Evolutionary conservation across 176 grass and related monocot species (phyloP).

Genomic region (Poa annua): DNA sequence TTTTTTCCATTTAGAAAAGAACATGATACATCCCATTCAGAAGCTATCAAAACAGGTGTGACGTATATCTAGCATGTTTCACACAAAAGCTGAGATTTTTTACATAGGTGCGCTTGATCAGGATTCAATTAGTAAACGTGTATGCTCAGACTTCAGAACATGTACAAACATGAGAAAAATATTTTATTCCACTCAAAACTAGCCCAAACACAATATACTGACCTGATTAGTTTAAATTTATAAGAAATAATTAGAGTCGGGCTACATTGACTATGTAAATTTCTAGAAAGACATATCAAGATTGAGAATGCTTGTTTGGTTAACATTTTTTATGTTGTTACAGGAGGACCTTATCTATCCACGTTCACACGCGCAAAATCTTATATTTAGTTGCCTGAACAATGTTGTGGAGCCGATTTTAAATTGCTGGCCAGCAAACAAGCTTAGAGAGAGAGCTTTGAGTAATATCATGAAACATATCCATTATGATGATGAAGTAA

Average conservation of each 20-base stretch:
- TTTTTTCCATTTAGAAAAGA: too few relatives aligned
- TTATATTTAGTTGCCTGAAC: not conserved
- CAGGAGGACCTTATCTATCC: not conserved
- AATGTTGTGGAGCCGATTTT: not conserved
- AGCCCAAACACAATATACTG: too few relatives aligned
- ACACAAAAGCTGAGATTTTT: too few relatives aligned
- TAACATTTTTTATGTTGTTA: not conserved
- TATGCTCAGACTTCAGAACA: too few relatives aligned
- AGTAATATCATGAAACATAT: not conserved
- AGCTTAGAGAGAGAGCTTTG: not conserved
- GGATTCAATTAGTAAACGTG: too few relatives aligned
- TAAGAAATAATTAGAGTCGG: not conserved
- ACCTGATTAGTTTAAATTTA: too few relatives aligned
- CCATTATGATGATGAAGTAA: not conserved
- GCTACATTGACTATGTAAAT: not conserved
- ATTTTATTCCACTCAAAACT: too few relatives aligned
- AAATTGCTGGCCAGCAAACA: not conserved
- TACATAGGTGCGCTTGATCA: too few relatives aligned
- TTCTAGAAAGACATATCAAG: not conserved
- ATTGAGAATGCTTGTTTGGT: not conserved
- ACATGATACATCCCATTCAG: too few relatives aligned
- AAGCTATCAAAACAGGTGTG: too few relatives aligned
- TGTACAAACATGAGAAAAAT: too few relatives aligned
- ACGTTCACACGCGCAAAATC: not conserved
- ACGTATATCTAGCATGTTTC: too few relatives aligned